A percentile compares a stretch with the other conserved stretches of the same genome.
phyloP scores from a whole-genome alignment of 2,329 filamentous ascomycete species.

The Thyridium curvatum region DNA sequence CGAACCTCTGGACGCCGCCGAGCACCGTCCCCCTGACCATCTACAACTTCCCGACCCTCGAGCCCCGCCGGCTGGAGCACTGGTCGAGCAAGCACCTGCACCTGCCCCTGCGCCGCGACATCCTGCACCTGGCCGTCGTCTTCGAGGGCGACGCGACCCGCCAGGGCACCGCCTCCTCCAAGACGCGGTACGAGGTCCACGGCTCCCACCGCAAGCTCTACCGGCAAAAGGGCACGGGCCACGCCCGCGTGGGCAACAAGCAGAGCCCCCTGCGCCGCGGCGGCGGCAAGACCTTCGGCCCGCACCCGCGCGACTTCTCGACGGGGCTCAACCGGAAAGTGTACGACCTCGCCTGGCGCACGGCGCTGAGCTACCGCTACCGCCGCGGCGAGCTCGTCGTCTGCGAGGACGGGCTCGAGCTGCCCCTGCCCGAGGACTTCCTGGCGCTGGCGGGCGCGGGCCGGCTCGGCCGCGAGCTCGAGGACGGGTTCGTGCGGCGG shows the following conservation, averaged over 20 bases:
- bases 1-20: slow-evolving; percentile 1
- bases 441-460: slow-evolving; percentile 27
- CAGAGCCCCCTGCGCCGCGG: slow-evolving; percentile 79
- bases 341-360: slow-evolving; percentile 94
- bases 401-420: slow-evolving; percentile 70
- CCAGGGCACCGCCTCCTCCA: slow-evolving; percentile 77
- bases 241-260: slow-evolving; percentile 70
- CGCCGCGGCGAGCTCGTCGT: slow-evolving; percentile 80
- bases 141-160: slow-evolving; percentile 88
- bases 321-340: slow-evolving; percentile 80
- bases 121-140: slow-evolving; percentile 85
- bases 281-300: slow-evolving; percentile 86
- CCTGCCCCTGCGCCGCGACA: slow-evolving; percentile 81
- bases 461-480: slow-evolving; percentile 28
- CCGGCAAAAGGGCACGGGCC: slow-evolving; percentile 81
- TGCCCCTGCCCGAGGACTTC: slow-evolving; percentile 49
- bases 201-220: slow-evolving; percentile 78
- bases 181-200: slow-evolving; percentile 76
- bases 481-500: slow-evolving; percentile 44
- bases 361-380: slow-evolving; percentile 87
- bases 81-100: slow-evolving; percentile 80
- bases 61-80: slow-evolving; percentile 69
- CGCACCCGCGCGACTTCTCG: slow-evolving; percentile 83
- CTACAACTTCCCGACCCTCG: slow-evolving; percentile 83
- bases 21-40: slow-evolving; percentile 74